Conservation (phyloP, 2,329 filamentous ascomycete species). For the Amauroascus niger region DNA sequence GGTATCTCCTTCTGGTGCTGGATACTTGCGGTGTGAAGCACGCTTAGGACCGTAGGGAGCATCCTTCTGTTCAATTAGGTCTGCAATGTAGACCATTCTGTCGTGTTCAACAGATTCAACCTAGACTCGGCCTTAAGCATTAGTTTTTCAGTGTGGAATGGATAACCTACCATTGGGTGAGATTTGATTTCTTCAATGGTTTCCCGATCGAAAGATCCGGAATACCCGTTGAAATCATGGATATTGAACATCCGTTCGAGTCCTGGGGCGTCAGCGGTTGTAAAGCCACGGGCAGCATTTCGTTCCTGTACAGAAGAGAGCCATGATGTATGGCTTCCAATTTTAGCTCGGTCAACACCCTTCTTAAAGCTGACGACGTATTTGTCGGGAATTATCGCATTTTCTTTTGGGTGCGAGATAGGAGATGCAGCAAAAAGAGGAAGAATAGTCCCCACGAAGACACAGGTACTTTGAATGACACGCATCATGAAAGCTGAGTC, state of each 20-base stretch:
- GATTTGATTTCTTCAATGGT: constrained; percentile 87
- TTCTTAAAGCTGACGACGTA: constrained; percentile 99
- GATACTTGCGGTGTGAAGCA: constrained; percentile 83
- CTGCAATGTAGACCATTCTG: constrained; percentile 72
- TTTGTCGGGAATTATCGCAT: constrained; percentile 58
- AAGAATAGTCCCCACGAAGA: constrained; percentile 5
- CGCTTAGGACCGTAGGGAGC: constrained; percentile 98
- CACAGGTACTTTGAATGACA: constrained; percentile 3
- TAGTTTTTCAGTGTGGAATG: neutral
- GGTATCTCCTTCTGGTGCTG: constrained; percentile 68
- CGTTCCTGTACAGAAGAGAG: constrained; percentile 71
- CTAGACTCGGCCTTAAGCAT: constrained; percentile 39
- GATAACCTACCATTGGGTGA: constrained; percentile 82
- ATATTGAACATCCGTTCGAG: constrained; percentile 60
- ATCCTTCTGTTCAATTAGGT: constrained; percentile 62
- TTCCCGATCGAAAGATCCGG: constrained; percentile 89
- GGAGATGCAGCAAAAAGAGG: constrained; percentile 3
- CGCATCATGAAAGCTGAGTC: neutral
- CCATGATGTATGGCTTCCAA: constrained; percentile 77
- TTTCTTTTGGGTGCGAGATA: neutral
- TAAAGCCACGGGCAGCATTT: constrained; percentile 1
- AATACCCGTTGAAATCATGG: constrained; percentile 69
- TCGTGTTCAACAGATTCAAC: constrained; percentile 95
- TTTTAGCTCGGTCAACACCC: constrained; percentile 65
- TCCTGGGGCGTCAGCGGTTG: constrained; percentile 50